Percentiles rank a stretch among this genome's conserved stretches.
phyloP scores from a whole-genome alignment of 2,329 filamentous ascomycete genomes.

The Ophiocordyceps sinensis region DNA sequence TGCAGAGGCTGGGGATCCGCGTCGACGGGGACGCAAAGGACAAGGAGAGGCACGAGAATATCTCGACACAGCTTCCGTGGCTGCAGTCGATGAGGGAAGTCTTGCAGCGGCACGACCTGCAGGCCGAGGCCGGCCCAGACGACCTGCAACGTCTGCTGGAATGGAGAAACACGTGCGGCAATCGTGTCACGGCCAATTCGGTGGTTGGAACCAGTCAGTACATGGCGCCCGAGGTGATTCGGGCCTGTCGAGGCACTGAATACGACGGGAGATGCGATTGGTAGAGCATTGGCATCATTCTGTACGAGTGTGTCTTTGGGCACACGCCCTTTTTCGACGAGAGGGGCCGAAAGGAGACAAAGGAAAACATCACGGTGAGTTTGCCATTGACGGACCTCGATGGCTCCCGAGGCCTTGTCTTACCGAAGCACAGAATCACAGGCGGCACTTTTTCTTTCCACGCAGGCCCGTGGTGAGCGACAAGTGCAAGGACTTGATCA shows the following conservation, averaged over 20 bases:
- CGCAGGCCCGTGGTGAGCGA: conserved; percentile 47
- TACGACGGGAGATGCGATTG: conserved; percentile 93
- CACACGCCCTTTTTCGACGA: conserved; percentile 80
- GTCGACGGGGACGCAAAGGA: conserved; percentile 65
- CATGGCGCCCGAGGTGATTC: conserved; percentile 95
- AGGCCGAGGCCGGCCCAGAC: conserved; percentile 11
- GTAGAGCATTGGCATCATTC: conserved; percentile 92
- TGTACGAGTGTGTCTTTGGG: conserved; percentile 90
- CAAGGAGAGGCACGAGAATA: conserved; percentile 31
- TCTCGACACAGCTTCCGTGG: conserved; percentile 18
- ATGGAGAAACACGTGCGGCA: conserved; percentile 56
- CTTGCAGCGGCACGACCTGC: conserved; percentile 18
- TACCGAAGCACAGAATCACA: conserved; percentile 43
- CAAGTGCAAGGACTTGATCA: conserved; percentile 65
- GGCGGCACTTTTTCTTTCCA: conserved; percentile 57
- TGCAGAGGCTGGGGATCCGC: conserved; percentile 61
- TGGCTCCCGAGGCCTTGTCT: neutral
- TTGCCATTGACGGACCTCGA: neutral
- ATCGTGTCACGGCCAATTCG: conserved; percentile 62
- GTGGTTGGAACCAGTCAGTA: conserved; percentile 94
- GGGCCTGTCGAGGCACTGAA: conserved; percentile 13
- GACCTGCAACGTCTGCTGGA: conserved; percentile 35
- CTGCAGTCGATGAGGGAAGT: conserved; percentile 15
- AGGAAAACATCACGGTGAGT: conserved; percentile 66
- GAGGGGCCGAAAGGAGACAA: conserved; percentile 65